Base-by-base conservation (phyloP, 1,284 basidiomycete species). In the Pulveroboletus sp. region DNA sequence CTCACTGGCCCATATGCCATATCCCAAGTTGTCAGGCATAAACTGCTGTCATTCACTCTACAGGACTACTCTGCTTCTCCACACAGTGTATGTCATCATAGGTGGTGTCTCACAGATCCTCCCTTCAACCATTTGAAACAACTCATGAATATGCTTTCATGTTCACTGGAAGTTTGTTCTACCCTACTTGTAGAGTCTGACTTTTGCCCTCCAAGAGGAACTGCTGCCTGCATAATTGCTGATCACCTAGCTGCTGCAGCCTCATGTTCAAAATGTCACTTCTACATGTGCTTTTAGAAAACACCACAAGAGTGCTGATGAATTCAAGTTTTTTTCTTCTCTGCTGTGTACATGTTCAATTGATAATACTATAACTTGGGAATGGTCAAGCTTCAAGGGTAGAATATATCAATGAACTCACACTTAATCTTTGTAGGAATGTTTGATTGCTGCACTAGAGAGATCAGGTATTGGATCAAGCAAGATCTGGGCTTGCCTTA, bases 231-330 rank as follows among this genome's bases (percentile, higher is more conserved):
- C 25, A 65, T 81, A 7, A 67, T 71, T 5, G 77, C 78, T 15
- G 76, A 78, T 4, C 76, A 78, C 20, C 71, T 81, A 4, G 73
- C 77, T 12, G 69, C 69, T 8, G 77, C 77, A 9, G 76, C 49
- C 74, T 76, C 3, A 66, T 62, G 1, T 60, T 77, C 31, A 70
- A 67, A 59, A 79, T 81, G 42, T 68, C 79, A 59, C 58, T 79
- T 14, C 56, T 79, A n/a, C n/a, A n/a, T n/a, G n/a, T n/a, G n/a
- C n/a, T n/a, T n/a, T n/a, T n/a, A n/a, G n/a, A n/a, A n/a, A n/a
- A n/a, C n/a, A n/a, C n/a, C n/a, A n/a, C n/a, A n/a, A n/a, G n/a
- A n/a, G n/a, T n/a, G n/a, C n/a, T n/a, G n/a, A n/a, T n/a, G n/a
- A n/a, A n/a, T n/a, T n/a, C n/a, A n/a, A n/a, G n/a, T n/a, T n/a